A percentile compares a stretch with the other conserved stretches of the same genome.
phyloP scores from a whole-genome alignment of 495 filamentous ascomycete genomes.

The Sporormia fimetaria region DNA sequence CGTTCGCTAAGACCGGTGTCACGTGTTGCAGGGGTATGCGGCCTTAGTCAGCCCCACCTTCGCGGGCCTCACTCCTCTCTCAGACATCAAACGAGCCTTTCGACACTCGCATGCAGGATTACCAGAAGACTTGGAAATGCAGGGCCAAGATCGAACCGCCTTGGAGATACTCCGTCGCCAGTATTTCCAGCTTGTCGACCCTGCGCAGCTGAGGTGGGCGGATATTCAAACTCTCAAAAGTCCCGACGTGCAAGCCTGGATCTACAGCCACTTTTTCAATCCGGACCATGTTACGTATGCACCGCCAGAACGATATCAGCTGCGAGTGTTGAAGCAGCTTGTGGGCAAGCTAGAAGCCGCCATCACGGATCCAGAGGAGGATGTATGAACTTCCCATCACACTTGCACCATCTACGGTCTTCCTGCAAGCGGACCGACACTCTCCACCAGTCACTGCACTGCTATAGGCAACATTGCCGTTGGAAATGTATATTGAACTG shows the following conservation, averaged over 20 bases:
- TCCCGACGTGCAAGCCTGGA: conserved; percentile 45
- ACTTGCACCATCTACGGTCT: neutral
- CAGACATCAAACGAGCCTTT: no score
- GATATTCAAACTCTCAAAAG: conserved; percentile 40
- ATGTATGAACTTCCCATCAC: conserved; percentile 48
- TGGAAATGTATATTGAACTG: conserved; percentile 14
- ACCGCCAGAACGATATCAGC: conserved; percentile 55
- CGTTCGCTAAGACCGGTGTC: neutral
- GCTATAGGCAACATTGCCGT: neutral
- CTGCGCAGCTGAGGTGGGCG: conserved; percentile 46
- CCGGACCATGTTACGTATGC: conserved; percentile 38
- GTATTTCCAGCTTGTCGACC: conserved; percentile 57
- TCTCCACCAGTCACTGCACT: neutral
- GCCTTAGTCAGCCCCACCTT: neutral
- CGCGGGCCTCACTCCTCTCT: neutral
- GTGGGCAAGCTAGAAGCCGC: conserved; percentile 52
- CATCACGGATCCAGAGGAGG: conserved; percentile 64
- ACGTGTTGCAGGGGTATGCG: no score
- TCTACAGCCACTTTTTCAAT: conserved; percentile 56
- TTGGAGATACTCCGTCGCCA: conserved; percentile 46
- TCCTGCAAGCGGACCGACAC: neutral
- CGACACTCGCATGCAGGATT: no score
- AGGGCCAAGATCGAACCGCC: no score
- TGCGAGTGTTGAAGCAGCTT: conserved; percentile 62
- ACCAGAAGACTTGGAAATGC: no score